A percentile compares a stretch with the other conserved stretches of the same genome.
These are phyloP conservation scores for Fusarium nematophilum DNA, from an alignment of 2,329 filamentous ascomycete species.

Conservation along the genomic window DNA sequence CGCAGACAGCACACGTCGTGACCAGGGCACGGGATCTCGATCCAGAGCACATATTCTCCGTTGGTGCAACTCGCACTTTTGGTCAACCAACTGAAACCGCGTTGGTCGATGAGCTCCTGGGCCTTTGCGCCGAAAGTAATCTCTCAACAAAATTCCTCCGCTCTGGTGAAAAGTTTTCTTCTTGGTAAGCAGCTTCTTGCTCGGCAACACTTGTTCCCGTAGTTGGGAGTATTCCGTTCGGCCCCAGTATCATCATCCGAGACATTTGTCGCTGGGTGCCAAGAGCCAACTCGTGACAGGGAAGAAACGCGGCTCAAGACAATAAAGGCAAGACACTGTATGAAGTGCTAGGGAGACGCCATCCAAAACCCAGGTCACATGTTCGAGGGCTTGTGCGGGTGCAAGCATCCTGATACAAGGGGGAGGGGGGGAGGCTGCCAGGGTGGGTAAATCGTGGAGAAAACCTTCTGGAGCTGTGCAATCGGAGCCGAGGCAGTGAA, in stretches of 20 bases:
- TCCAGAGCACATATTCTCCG: slow-evolving; percentile 2
- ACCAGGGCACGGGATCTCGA: slow-evolving; percentile 16
- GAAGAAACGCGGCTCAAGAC: slow-evolving; percentile 4
- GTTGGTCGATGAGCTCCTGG: background rate
- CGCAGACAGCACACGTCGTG: slow-evolving; percentile 2
- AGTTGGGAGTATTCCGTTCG: too few species aligned
- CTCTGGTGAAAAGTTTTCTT: too few species aligned
- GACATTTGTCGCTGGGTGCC: too few species aligned
- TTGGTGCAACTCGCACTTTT: slow-evolving; percentile 4
- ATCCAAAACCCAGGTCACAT: slow-evolving; percentile 38
- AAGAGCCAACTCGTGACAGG: too few species aligned
- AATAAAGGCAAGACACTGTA: slow-evolving; percentile 26
- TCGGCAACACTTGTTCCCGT: too few species aligned
- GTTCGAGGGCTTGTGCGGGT: slow-evolving; percentile 39
- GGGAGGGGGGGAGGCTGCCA: slow-evolving; percentile 6
- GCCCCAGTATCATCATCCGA: slow-evolving; percentile 5
- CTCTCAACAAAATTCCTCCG: too few species aligned
- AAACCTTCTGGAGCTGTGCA: slow-evolving; percentile 39
- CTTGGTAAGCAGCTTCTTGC: too few species aligned
- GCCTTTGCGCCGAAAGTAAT: too few species aligned
- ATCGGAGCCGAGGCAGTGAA: slow-evolving; percentile 14
- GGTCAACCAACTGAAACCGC: background rate
- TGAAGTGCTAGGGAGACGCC: slow-evolving; percentile 19
- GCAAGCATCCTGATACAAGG: slow-evolving; percentile 31
- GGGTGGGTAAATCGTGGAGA: slow-evolving; percentile 39